Evolutionary conservation across 2,329 filamentous ascomycete species (phyloP).

Genomic region (Claviceps sorghi): DNA sequence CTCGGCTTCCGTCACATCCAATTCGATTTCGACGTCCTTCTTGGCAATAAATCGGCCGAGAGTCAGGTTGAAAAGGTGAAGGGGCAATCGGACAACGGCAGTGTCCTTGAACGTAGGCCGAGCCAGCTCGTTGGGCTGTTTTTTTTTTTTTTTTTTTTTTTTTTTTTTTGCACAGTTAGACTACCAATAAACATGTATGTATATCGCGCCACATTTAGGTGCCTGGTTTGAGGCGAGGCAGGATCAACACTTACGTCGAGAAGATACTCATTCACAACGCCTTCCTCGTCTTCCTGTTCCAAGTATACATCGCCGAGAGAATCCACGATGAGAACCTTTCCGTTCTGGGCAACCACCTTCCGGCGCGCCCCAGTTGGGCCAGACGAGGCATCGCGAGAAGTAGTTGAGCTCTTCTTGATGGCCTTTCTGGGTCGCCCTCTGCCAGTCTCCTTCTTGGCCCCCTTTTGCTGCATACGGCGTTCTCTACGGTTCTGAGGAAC

Average conservation of each 20-base stretch:
- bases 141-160: slow-evolving; percentile 1
- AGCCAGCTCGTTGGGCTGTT: slow-evolving; percentile 62
- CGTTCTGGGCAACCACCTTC: slow-evolving; percentile 83
- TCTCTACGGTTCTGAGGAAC: slow-evolving; percentile 67
- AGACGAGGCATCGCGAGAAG: slow-evolving; percentile 32
- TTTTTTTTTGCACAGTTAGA: slow-evolving; percentile 10
- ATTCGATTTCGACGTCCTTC: slow-evolving; percentile 21
- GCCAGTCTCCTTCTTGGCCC: slow-evolving; percentile 54
- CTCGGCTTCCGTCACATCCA: slow-evolving; percentile 25
- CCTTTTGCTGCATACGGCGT: slow-evolving; percentile 77
- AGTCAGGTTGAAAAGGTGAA: slow-evolving; percentile 51
- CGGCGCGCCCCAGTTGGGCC: slow-evolving; percentile 59
- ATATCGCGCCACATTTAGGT: neutral
- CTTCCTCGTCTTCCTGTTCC: slow-evolving; percentile 83
- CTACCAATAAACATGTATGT: neutral
- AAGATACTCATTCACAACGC: slow-evolving; percentile 66
- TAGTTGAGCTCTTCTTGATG: slow-evolving; percentile 19
- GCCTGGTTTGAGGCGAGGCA: too few species aligned
- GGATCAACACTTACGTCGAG: slow-evolving; percentile 57
- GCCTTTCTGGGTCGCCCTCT: slow-evolving; percentile 38
- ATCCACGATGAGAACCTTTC: slow-evolving; percentile 88
- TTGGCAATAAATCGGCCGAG: slow-evolving; percentile 34
- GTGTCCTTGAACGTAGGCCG: slow-evolving; percentile 70
- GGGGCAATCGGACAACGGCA: slow-evolving; percentile 62
- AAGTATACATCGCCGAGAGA: slow-evolving; percentile 83